Conservation (phyloP, 441 rosid species). For the Hypseocharis bilobata region DNA sequence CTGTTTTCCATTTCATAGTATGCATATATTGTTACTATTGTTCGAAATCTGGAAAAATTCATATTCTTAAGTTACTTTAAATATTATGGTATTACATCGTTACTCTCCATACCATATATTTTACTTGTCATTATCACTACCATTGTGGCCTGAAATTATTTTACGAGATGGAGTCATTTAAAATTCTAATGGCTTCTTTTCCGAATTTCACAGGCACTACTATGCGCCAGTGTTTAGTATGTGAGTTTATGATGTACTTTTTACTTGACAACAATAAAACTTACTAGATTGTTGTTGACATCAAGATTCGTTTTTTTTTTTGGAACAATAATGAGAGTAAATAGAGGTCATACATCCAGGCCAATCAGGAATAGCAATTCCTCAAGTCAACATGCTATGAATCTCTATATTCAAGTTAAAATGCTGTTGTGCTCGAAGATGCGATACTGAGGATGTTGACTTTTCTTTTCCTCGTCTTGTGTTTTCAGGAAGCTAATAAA, state of each 20-base stretch:
- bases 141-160: too few species aligned
- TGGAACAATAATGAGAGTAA: too few species aligned
- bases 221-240: background rate
- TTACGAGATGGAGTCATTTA: too few species aligned
- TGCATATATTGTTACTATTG: background rate
- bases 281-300: background rate
- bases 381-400: background rate
- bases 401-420: background rate
- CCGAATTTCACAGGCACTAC: background rate
- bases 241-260: background rate
- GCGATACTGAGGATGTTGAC: background rate
- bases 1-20: slow-evolving; percentile 13
- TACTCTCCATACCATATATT: too few species aligned
- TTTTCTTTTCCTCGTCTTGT: slow-evolving; percentile 11
- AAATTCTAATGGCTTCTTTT: background rate
- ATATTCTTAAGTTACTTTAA: background rate
- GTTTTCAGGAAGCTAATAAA: slow-evolving; percentile 71
- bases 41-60: background rate
- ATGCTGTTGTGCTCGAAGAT: background rate
- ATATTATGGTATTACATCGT: too few species aligned
- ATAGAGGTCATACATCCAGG: too few species aligned
- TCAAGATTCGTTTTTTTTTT: background rate
- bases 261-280: background rate
- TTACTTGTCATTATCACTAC: too few species aligned
- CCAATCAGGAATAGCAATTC: background rate